Percentiles rank a stretch among this genome's conserved stretches.
Conservation (phyloP, 805 yeast genomes). For the Dipodascus albidus region DNA sequence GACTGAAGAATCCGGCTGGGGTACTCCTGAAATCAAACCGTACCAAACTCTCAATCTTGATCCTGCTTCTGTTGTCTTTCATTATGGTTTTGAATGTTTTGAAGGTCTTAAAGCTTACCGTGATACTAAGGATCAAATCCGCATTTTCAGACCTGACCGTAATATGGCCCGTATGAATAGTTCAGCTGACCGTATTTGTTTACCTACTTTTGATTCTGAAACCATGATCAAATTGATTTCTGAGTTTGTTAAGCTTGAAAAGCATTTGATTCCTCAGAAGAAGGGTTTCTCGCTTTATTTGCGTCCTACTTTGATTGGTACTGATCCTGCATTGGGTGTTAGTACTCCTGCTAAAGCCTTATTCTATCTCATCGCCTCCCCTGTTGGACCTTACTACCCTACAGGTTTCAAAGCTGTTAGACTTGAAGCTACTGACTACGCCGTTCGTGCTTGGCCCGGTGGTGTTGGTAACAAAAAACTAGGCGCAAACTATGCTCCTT, state of each 20-base stretch:
- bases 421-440: constrained; percentile 90
- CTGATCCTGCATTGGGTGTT: constrained; percentile 82
- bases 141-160: constrained; percentile 84
- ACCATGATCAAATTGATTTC: constrained; percentile 67
- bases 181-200: constrained; percentile 79
- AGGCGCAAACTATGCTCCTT: constrained; percentile 97
- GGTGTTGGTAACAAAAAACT: constrained; percentile 94
- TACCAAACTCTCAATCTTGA: constrained; percentile 67
- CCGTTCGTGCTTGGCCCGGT: constrained; percentile 99
- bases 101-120: constrained; percentile 94
- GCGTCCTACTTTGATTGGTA: constrained; percentile 94
- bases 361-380: constrained; percentile 79
- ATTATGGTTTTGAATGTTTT: constrained; percentile 88
- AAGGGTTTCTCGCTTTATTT: constrained; percentile 85
- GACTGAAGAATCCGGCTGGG: constrained; percentile 75
- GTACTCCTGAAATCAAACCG: constrained; percentile 76
- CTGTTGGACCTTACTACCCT: constrained; percentile 93
- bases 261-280: constrained; percentile 69
- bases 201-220: constrained; percentile 76
- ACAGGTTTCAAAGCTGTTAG: constrained; percentile 94
- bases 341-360: constrained; percentile 71
- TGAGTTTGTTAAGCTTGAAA: constrained; percentile 63
- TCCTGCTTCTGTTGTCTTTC: constrained; percentile 86
- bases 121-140: constrained; percentile 43
- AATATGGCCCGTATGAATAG: constrained; percentile 87